These are phyloP conservation scores for Penicillium glabrum DNA, from an alignment of 2,329 filamentous ascomycete species.

Conservation along the genomic window DNA sequence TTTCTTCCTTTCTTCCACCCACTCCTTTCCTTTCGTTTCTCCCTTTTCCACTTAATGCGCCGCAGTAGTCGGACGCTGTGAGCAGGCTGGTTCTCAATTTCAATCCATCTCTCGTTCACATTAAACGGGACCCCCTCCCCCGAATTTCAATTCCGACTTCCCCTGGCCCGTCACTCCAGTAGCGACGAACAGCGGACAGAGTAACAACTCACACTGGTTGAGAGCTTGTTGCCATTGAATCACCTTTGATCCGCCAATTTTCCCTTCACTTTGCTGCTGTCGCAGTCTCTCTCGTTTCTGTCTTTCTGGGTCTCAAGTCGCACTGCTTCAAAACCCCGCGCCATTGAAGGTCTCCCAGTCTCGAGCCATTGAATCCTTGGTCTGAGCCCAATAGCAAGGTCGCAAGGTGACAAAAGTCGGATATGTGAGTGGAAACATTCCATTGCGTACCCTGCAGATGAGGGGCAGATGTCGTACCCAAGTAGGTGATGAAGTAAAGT, in stretches of 20 bases:
- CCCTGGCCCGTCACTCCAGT: slow-evolving; percentile 20
- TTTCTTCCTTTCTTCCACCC: slow-evolving; percentile 15
- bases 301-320: not conserved
- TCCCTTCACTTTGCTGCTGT: slow-evolving; percentile 1
- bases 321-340: not conserved
- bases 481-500: not conserved
- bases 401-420: not conserved
- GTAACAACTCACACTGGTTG: slow-evolving; percentile 33
- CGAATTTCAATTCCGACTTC: slow-evolving; percentile 21
- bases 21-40: slow-evolving; percentile 17
- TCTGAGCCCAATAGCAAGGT: not conserved
- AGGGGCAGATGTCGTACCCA: not conserved
- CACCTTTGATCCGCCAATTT: not conserved
- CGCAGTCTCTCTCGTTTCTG: slow-evolving; percentile 1
- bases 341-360: not conserved
- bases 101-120: slow-evolving; percentile 1
- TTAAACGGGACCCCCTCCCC: not conserved
- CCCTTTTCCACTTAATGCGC: slow-evolving; percentile 29
- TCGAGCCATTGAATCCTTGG: not conserved
- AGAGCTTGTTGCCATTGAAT: slow-evolving; percentile 24
- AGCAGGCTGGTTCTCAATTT: slow-evolving; percentile 33
- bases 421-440: not conserved
- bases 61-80: slow-evolving; percentile 38
- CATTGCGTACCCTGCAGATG: not conserved
- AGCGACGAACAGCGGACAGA: slow-evolving; percentile 17